These are phyloP conservation scores for Diddensiella caesifluorescens DNA, from an alignment of 805 yeast species.

Conservation along the genomic window DNA sequence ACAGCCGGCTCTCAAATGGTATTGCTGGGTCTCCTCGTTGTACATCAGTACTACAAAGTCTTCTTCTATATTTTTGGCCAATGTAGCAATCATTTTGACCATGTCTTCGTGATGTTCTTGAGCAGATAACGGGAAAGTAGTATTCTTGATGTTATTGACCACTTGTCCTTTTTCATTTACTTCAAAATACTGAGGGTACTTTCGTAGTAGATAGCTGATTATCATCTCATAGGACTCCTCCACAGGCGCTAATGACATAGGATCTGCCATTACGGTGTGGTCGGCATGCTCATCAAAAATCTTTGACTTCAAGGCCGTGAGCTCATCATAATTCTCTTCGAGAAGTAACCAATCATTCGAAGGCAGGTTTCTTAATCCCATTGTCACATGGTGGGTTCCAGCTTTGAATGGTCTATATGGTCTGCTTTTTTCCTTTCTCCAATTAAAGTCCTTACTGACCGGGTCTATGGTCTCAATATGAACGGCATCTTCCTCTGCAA, in stretches of 20 bases:
- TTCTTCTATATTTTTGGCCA: constrained; percentile 47
- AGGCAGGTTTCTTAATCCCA: constrained; percentile 50
- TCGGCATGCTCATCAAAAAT: constrained; percentile 29
- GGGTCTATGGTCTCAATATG: constrained; percentile 14
- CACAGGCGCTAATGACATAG: constrained; percentile 35
- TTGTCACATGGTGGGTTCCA: constrained; percentile 54
- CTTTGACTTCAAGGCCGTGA: constrained; percentile 38
- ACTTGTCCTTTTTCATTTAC: constrained; percentile 25
- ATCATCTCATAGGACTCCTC: constrained; percentile 47
- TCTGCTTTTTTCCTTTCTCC: constrained; percentile 41
- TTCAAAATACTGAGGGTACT: constrained; percentile 53
- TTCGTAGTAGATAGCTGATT: constrained; percentile 36
- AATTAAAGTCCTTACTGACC: constrained; percentile 37
- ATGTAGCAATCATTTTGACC: constrained; percentile 17
- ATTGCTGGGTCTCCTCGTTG: constrained; percentile 42
- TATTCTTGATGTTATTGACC: constrained; percentile 40
- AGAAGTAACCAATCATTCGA: constrained; percentile 55
- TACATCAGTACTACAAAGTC: constrained; percentile 54
- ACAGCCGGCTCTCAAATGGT: constrained; percentile 50
- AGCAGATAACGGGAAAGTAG: constrained; percentile 34
- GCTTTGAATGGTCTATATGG: constrained; percentile 56
- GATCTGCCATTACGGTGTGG: constrained; percentile 34
- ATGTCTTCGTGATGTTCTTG: constrained; percentile 10
- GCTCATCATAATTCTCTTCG: constrained; percentile 52
- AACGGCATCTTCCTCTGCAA: neutral